Evolutionary conservation across 768 basidiomycete genomes (phyloP), one percentile per base, ranked within the genome.

Genomic region (Epithele typhae): DNA sequence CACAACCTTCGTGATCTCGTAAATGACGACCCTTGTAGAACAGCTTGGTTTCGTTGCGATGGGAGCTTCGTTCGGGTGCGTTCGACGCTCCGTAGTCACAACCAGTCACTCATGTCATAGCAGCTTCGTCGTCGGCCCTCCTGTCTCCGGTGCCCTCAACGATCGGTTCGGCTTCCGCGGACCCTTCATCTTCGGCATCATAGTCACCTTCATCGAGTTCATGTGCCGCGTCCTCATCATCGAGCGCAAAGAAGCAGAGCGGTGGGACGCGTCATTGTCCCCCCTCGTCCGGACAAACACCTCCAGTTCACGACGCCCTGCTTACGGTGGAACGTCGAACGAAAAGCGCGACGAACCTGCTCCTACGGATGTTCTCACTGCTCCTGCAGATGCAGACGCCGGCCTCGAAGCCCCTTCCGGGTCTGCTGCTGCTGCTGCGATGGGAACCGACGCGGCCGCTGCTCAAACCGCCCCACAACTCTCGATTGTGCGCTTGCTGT

Each of bases 101-200:
- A 24, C 37, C 49, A 21, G 18, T 34, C 35, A 25, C 22, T 11
- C 25, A 27, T 15, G 22, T n/a, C 14, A 21, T 10, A 3, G 3
- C 37, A 71, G 69, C 4, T 49, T 61, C 14, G 58, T 70, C 25
- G 47, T 66, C 19, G 70, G 67, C 1, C 70, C 71, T 9, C 67
- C 71, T 10, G 60, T 70, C 5, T 65, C 69, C 1, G 71, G 71
- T 19, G 66, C 64, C 6, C 54, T 73, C 0, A 69, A 68, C 48
- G 46, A 57, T 9, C 55, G 53, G 1, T 64, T 67, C 24, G 71
- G 70, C 1, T 70, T 65, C 45, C 61, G 62, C 14, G 68, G 65
- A 0, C 71, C 71, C 1, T 69, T 68, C 54, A 58, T 71, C 33
- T 66, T 70, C 35, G 64, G 64, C 3, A 59, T 72, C 48, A 55